A percentile compares a stretch with the other conserved stretches of the same genome.
These are phyloP conservation scores for Austroboletus eburneus DNA, from an alignment of 768 basidiomycete genomes.

Conservation along the genomic window DNA sequence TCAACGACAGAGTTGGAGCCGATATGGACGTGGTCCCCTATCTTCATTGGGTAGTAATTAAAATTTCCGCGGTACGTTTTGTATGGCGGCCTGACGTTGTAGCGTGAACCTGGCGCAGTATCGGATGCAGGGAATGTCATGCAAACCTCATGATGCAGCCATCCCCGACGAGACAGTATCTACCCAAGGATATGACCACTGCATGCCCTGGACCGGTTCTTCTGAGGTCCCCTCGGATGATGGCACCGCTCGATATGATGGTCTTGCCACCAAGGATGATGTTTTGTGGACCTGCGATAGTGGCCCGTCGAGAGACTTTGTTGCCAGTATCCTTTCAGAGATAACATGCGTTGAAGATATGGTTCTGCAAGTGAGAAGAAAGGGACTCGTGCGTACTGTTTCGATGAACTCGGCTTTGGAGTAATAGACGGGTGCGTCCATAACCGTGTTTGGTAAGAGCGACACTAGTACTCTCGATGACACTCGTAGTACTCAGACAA, in stretches of 20 bases:
- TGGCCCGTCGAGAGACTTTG: constrained; percentile 89
- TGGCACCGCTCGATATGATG: constrained; percentile 85
- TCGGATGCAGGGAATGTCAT: constrained; percentile 4
- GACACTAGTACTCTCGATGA: constrained; percentile 10
- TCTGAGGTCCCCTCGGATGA: constrained; percentile 91
- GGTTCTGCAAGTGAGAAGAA: neutral
- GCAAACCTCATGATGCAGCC: constrained; percentile 80
- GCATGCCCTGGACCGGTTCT: constrained; percentile 88
- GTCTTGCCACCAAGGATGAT: constrained; percentile 98
- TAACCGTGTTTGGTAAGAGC: too few relatives aligned
- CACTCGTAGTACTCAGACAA: constrained; percentile 5
- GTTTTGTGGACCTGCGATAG: constrained; percentile 90
- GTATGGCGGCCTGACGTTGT: constrained; percentile 82
- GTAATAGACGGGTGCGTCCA: constrained; percentile 78
- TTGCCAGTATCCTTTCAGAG: constrained; percentile 81
- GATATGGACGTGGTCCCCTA: constrained; percentile 93
- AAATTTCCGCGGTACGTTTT: constrained; percentile 88
- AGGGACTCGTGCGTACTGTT: constrained; percentile 50
- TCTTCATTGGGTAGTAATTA: constrained; percentile 98
- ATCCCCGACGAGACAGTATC: constrained; percentile 91
- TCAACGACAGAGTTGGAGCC: constrained; percentile 88
- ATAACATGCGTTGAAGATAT: constrained; percentile 3
- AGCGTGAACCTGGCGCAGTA: too few relatives aligned
- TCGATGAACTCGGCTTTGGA: constrained; percentile 84
- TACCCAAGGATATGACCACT: constrained; percentile 88